Percentiles rank a stretch among this genome's conserved stretches.
These are phyloP conservation scores for Ammopiptanthus mongolicus DNA, from an alignment of 306 rosid species.

Conservation along the genomic window DNA sequence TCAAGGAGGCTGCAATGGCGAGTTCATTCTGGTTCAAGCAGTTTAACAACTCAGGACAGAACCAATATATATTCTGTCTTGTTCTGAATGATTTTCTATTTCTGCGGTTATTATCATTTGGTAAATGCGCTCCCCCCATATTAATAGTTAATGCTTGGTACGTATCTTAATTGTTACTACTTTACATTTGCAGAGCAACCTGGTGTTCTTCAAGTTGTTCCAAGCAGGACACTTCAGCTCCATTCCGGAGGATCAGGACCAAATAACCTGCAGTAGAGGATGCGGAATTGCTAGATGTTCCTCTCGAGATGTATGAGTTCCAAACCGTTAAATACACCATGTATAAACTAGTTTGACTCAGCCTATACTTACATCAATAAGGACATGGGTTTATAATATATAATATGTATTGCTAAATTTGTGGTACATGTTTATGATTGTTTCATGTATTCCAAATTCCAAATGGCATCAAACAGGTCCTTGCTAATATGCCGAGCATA, in stretches of 20 bases:
- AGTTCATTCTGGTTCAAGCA: neutral
- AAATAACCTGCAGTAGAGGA: conserved; percentile 20
- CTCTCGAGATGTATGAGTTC: neutral
- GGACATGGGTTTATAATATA: neutral
- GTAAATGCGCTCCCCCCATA: neutral
- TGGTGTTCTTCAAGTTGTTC: conserved; percentile 92
- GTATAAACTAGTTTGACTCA: conserved; percentile 20
- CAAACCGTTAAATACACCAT: neutral
- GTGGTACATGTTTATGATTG: neutral
- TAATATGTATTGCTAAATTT: neutral
- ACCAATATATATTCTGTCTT: neutral
- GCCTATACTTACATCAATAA: conserved; percentile 4
- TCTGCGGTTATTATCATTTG: neutral
- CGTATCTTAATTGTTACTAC: neutral
- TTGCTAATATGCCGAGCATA: neutral
- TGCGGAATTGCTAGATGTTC: neutral
- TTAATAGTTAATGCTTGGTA: neutral
- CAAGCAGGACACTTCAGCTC: conserved; percentile 55
- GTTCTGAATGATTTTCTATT: neutral
- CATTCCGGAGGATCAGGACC: conserved; percentile 62
- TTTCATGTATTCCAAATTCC: neutral
- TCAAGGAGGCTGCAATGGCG: neutral
- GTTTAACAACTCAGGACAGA: neutral
- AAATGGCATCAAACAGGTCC: neutral
- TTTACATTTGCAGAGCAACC: conserved; percentile 62